Base-by-base conservation (phyloP, 2,329 filamentous ascomycete genomes). In the Sclerotinia glacialis region DNA sequence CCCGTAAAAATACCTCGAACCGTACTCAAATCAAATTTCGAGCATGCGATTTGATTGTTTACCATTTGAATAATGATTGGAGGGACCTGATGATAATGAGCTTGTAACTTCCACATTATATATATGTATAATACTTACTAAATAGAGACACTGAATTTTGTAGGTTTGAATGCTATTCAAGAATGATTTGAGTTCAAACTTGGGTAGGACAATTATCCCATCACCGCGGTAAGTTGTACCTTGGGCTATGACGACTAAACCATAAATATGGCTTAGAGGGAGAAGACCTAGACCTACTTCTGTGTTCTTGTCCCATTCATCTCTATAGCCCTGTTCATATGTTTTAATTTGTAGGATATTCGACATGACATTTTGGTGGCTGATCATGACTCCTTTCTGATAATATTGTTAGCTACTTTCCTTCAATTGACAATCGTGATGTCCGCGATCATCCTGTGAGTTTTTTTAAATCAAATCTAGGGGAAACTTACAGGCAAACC, bases 261-360 rank as follows among this genome's bases (percentile, higher is more conserved):
- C 86, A 76, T 94, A 96, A 70, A 95, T 95, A 73, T 96, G 92
- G 71, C 89, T 93, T 74, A 97, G 93, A 0, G 93, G 93, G n/a
- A 97, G 78, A 66, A 96, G 89, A 1, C 90, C 91, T 7, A 97
- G 78, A 37, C 28, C 66, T 5, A 75, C 71, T 63, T 74, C 72
- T 11, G 60, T 70, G 26, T 56, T 53, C 14, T 56, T 59, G 11
- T 67, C 53, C 26, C 59, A 65, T 82, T 74, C 83, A 1, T 77
- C 78, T 79, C 69, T 91, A 85, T 5, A 82, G 77, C 37, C 78
- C 73, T 7, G 76, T 75, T 66, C 83, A 75, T 77, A 90, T 85
- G 47, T 26, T 21, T 40, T 50, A 49, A 74, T 69, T 50, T 75
- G 74, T 26, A 85, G 71, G 11, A 89, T 74, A 76, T 97, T 96